A percentile compares a stretch with the other conserved stretches of the same genome.
Conservation (phyloP, 2,329 filamentous ascomycete species). For the Exophiala sp. region DNA sequence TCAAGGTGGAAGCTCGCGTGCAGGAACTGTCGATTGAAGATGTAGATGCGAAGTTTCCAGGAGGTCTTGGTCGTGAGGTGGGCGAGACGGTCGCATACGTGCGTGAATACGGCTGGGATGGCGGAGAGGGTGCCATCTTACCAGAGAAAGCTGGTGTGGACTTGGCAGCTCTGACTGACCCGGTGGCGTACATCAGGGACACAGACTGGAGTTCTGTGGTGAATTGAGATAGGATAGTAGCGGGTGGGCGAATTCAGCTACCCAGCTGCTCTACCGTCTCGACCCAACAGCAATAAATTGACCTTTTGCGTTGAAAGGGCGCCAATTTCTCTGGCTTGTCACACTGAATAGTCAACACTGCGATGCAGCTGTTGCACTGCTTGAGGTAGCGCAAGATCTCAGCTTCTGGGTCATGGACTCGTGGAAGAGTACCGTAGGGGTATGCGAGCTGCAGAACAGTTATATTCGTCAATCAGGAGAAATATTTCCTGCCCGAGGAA, state of each 20-base stretch:
- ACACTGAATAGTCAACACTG: too few species aligned
- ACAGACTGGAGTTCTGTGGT: slow-evolving; percentile 6
- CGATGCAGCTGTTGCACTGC: too few species aligned
- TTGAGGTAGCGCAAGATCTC: too few species aligned
- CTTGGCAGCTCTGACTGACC: neutral
- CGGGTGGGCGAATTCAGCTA: too few species aligned
- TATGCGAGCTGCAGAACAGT: neutral
- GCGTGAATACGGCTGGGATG: slow-evolving; percentile 38
- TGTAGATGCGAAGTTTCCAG: slow-evolving; percentile 30
- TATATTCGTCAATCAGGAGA: neutral
- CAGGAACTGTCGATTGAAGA: slow-evolving; percentile 16
- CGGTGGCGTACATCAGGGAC: slow-evolving; percentile 3
- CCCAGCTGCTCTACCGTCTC: too few species aligned
- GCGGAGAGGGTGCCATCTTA: slow-evolving; percentile 33
- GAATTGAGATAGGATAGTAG: too few species aligned
- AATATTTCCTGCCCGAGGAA: too few species aligned
- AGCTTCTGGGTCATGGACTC: too few species aligned
- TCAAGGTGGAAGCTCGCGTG: slow-evolving; percentile 1
- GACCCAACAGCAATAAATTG: too few species aligned
- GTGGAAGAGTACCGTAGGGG: too few species aligned
- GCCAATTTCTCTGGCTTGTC: neutral
- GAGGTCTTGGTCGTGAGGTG: slow-evolving; percentile 30
- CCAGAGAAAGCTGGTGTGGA: slow-evolving; percentile 27
- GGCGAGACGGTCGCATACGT: slow-evolving; percentile 36
- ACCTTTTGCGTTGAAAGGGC: neutral